phyloP scores from a whole-genome alignment of 345 rosid genomes.

The Mallotus nudiflorus region DNA sequence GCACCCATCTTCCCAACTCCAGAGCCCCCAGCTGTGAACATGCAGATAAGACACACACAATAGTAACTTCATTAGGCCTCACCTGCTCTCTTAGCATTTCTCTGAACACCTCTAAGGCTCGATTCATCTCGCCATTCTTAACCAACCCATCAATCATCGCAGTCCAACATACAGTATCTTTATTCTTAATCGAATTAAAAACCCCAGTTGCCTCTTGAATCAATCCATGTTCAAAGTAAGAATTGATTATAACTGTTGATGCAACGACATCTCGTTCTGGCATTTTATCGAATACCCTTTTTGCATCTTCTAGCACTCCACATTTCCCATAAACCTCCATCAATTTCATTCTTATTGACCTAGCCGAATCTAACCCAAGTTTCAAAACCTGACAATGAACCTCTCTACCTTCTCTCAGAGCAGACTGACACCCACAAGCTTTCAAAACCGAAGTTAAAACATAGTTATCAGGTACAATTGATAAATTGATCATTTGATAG shows the following conservation, averaged over 20 bases:
- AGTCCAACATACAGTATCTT: conserved; percentile 72
- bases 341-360: conserved; percentile 46
- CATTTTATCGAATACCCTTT: conserved; percentile 56
- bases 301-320: conserved; percentile 39
- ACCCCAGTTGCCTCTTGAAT: conserved; percentile 41
- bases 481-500: conserved; percentile 39
- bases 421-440: conserved; percentile 40
- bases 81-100: conserved; percentile 53
- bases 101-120: conserved; percentile 56
- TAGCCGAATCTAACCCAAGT: conserved; percentile 46
- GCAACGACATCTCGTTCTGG: conserved; percentile 56
- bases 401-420: conserved; percentile 38
- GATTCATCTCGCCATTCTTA: conserved; percentile 54
- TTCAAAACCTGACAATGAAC: conserved; percentile 59
- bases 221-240: conserved; percentile 43
- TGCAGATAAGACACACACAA: conserved; percentile 58
- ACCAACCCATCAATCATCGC: conserved; percentile 69
- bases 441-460: conserved; percentile 48
- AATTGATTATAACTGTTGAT: conserved; percentile 44
- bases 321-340: conserved; percentile 49
- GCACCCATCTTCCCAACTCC: conserved; percentile 66
- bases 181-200: conserved; percentile 39
- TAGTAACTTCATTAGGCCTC: conserved; percentile 54
- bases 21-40: conserved; percentile 62
- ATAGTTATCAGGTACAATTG: conserved; percentile 50